phyloP scores from a whole-genome alignment of 2,329 filamentous ascomycete genomes.

The Thielaviopsis ethacetica region DNA sequence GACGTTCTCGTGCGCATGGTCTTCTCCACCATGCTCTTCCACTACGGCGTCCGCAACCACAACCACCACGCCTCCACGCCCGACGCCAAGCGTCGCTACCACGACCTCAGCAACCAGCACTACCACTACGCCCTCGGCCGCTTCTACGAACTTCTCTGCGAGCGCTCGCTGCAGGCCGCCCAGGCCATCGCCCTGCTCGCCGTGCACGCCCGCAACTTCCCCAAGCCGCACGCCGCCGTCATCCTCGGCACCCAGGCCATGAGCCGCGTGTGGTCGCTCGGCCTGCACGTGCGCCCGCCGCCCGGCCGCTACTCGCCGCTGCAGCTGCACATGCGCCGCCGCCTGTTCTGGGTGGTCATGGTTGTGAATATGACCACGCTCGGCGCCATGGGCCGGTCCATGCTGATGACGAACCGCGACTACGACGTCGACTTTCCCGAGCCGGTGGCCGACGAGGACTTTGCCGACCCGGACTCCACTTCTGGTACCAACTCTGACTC shows the following conservation, averaged over 20 bases:
- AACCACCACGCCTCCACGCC: no score
- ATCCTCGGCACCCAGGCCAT: slow-evolving; percentile 50
- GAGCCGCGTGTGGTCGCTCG: slow-evolving; percentile 54
- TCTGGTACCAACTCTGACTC: no score
- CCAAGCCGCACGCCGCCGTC: slow-evolving; percentile 61
- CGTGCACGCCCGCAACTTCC: slow-evolving; percentile 57
- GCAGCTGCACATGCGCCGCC: slow-evolving; percentile 55
- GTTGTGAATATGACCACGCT: slow-evolving; percentile 50
- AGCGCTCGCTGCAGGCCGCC: slow-evolving; percentile 47
- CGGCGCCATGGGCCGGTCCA: slow-evolving; percentile 61
- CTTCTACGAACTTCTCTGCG: slow-evolving; percentile 46
- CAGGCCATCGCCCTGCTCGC: slow-evolving; percentile 61
- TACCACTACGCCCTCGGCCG: slow-evolving; percentile 61
- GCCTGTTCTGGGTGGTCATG: slow-evolving; percentile 60
- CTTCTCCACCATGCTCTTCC: slow-evolving; percentile 61
- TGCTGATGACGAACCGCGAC: slow-evolving; percentile 57
- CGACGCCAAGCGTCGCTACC: slow-evolving; percentile 36
- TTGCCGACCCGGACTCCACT: no score
- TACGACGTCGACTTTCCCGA: slow-evolving; percentile 67
- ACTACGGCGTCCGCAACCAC: slow-evolving; percentile 56
- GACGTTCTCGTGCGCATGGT: slow-evolving; percentile 62
- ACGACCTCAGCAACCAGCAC: slow-evolving; percentile 55
- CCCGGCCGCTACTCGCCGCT: slow-evolving; percentile 21
- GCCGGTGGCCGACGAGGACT: slow-evolving; percentile 51
- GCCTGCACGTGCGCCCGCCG: slow-evolving; percentile 46